These are phyloP conservation scores for Gaeumannomyces sp. DNA, from an alignment of 2,329 filamentous ascomycete species.

Conservation along the genomic window DNA sequence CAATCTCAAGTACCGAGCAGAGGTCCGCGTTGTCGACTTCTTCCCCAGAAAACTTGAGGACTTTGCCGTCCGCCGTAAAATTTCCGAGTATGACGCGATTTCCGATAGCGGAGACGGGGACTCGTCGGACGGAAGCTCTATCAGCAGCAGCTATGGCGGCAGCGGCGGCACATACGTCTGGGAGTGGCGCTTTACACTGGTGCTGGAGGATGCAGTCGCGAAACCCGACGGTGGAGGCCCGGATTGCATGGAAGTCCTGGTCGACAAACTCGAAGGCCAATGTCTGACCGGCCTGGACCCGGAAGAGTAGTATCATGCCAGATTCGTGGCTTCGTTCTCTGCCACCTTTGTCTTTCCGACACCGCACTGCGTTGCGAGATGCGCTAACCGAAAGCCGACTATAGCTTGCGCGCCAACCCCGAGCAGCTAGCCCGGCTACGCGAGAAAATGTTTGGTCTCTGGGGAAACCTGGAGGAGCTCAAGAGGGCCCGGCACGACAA, in stretches of 20 bases:
- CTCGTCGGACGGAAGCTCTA: constrained; percentile 12
- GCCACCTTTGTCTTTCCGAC: constrained; percentile 11
- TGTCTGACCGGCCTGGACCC: constrained; percentile 43
- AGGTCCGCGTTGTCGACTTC: constrained; percentile 77
- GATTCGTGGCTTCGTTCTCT: constrained; percentile 11
- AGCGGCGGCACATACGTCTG: constrained; percentile 40
- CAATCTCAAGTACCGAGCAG: constrained; percentile 63
- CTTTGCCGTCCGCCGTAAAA: constrained; percentile 52
- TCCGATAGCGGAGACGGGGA: constrained; percentile 31
- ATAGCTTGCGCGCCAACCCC: constrained; percentile 44
- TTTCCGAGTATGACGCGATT: constrained; percentile 42
- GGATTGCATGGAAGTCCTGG: constrained; percentile 57
- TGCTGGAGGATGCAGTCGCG: constrained; percentile 61
- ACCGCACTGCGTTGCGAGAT: not conserved
- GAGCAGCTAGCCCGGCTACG: constrained; percentile 46
- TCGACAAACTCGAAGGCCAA: constrained; percentile 52
- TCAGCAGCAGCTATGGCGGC: constrained; percentile 15
- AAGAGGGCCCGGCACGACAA: constrained; percentile 37
- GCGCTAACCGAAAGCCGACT: constrained; percentile 27
- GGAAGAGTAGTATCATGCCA: constrained; percentile 24
- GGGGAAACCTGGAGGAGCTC: constrained; percentile 77
- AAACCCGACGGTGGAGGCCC: constrained; percentile 25
- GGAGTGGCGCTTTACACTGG: constrained; percentile 80
- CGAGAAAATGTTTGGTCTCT: constrained; percentile 69
- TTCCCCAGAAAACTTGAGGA: constrained; percentile 63